Conservation (phyloP, 1,284 basidiomycete genomes). For the Microbotryomycetes sp. region DNA sequence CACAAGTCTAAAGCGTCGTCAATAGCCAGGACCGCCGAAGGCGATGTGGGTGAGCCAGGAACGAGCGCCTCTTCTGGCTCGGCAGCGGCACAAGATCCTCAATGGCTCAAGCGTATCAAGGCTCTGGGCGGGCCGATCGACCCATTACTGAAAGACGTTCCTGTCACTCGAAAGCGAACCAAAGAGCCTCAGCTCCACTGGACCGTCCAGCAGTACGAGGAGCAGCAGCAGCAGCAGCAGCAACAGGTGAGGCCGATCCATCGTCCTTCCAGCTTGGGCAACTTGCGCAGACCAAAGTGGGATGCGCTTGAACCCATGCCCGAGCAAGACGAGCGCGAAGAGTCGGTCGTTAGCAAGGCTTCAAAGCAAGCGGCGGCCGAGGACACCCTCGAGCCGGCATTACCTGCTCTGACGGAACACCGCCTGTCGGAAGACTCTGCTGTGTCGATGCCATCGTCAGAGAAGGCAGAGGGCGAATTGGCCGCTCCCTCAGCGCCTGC, state of each 20-base stretch:
- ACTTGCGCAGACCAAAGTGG: conserved; percentile 4
- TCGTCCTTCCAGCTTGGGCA: conserved; percentile 11
- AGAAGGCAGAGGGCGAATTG: background rate
- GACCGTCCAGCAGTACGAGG: conserved; percentile 16
- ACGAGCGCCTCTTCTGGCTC: background rate
- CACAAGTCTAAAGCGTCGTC: background rate
- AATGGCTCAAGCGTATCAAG: conserved; percentile 22
- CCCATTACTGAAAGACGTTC: background rate
- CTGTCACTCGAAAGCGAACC: background rate
- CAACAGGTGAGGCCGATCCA: background rate
- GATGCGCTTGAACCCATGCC: conserved; percentile 11
- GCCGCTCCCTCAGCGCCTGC: background rate
- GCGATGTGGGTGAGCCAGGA: background rate
- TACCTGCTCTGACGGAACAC: background rate
- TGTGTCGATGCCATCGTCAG: background rate
- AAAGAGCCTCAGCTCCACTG: conserved; percentile 14
- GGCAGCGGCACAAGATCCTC: conserved; percentile 12
- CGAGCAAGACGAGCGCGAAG: conserved; percentile 21
- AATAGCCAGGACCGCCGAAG: background rate
- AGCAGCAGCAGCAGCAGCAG: conserved; percentile 7
- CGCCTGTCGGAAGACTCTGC: background rate
- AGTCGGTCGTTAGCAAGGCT: background rate
- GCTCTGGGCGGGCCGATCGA: conserved; percentile 23
- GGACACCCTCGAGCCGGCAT: background rate
- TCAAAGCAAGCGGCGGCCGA: background rate